Conservation (phyloP, 306 rosid species). For the Vachellia collinsii region DNA sequence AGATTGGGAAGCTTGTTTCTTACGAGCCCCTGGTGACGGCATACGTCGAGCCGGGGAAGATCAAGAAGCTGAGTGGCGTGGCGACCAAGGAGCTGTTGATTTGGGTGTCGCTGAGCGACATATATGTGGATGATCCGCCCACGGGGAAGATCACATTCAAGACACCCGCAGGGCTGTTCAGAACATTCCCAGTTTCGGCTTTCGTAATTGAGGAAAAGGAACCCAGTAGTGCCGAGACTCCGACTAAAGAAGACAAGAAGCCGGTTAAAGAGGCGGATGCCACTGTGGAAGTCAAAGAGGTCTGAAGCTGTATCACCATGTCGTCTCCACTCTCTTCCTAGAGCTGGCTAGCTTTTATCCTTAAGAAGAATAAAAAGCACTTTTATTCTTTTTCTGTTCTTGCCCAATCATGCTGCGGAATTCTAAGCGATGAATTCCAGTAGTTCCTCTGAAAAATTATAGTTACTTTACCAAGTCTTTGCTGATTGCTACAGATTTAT, state of each 20-base stretch:
- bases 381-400: background rate
- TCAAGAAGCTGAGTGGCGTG: constrained; percentile 82
- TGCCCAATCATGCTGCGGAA: background rate
- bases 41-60: constrained; percentile 53
- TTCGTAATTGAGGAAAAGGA: constrained; percentile 62
- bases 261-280: background rate
- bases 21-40: constrained; percentile 82
- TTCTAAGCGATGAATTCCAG: background rate
- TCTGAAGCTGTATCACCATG: constrained; percentile 24
- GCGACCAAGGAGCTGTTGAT: constrained; percentile 81
- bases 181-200: constrained; percentile 65
- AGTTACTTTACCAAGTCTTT: background rate
- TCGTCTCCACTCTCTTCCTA: background rate
- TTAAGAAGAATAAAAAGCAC: background rate
- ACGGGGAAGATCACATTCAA: constrained; percentile 76
- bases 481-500: background rate
- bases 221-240: background rate
- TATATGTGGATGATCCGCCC: constrained; percentile 70
- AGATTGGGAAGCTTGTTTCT: constrained; percentile 65
- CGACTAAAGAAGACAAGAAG: constrained; percentile 18
- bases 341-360: background rate
- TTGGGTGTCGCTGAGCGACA: constrained; percentile 76
- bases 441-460: background rate
- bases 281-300: constrained; percentile 45
- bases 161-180: constrained; percentile 60